Evolutionary conservation across 106 monocot genomes (phyloP).

Genomic region (Vanilla planifolia): DNA sequence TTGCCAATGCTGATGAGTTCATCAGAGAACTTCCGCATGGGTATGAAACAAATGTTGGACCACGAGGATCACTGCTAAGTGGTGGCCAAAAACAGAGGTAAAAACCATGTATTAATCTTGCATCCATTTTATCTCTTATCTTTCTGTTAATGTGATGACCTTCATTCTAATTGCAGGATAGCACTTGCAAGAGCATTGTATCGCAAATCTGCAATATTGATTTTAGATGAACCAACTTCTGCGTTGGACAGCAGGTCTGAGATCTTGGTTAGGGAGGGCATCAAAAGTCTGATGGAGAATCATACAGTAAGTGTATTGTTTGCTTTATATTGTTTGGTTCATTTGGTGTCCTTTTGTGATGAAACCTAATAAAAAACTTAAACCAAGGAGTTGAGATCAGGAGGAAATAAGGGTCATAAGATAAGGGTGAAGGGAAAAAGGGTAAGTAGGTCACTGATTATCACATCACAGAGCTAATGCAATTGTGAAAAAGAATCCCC

Average conservation of each 20-base stretch:
- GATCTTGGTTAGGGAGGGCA: conserved; percentile 54
- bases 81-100: conserved; percentile 92
- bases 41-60: conserved; percentile 61
- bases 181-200: conserved; percentile 82
- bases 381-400: no score
- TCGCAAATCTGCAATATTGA: conserved; percentile 55
- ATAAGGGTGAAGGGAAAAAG: no score
- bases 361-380: no score
- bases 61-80: conserved; percentile 68
- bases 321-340: no score
- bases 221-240: conserved; percentile 92
- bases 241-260: conserved; percentile 76
- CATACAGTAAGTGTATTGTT: conserved; percentile 61
- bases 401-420: no score
- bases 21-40: conserved; percentile 56
- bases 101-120: background rate
- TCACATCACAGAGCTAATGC: no score
- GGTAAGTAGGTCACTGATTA: no score
- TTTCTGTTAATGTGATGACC: background rate
- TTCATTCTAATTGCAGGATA: conserved; percentile 31
- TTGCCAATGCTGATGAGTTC: conserved; percentile 84
- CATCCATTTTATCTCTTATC: background rate
- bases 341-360: no score
- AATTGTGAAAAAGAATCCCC: no score
- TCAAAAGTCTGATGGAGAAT: conserved; percentile 47